Conservation (phyloP, 257 asterid genomes). For the Prunella vulgaris region DNA sequence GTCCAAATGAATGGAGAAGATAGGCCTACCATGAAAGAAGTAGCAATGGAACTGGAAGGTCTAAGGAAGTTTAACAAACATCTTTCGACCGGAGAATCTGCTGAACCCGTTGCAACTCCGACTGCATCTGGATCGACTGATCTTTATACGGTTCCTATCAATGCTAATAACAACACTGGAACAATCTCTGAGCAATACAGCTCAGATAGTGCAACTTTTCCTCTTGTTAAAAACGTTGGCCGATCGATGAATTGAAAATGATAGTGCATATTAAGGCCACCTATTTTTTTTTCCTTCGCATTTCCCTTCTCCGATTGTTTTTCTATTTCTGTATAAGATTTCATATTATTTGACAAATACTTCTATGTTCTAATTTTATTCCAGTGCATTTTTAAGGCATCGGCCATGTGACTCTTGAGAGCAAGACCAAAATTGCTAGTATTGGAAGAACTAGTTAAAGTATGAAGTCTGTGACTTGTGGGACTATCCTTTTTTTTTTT, state of each 20-base stretch:
- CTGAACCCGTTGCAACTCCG: neutral
- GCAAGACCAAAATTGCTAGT: too few species aligned
- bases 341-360: too few species aligned
- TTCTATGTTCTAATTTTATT: too few species aligned
- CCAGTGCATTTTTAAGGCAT: too few species aligned
- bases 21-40: conserved; percentile 80
- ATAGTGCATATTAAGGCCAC: neutral
- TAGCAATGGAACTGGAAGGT: conserved; percentile 56
- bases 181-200: conserved; percentile 29
- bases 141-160: conserved; percentile 37
- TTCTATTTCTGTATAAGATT: too few species aligned
- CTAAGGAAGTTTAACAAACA: conserved; percentile 44
- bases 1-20: conserved; percentile 40
- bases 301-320: too few species aligned
- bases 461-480: too few species aligned
- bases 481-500: too few species aligned
- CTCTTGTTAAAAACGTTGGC: conserved; percentile 28
- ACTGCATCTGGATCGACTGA: neutral
- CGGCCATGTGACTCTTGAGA: too few species aligned
- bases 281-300: too few species aligned
- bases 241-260: conserved; percentile 1
- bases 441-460: too few species aligned
- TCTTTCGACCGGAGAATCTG: conserved; percentile 4
- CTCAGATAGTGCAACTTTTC: conserved; percentile 29
- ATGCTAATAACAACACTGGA: neutral